A percentile compares a stretch with the other conserved stretches of the same genome.
phyloP scores from a whole-genome alignment of 345 rosid species.

The Populus nigra region DNA sequence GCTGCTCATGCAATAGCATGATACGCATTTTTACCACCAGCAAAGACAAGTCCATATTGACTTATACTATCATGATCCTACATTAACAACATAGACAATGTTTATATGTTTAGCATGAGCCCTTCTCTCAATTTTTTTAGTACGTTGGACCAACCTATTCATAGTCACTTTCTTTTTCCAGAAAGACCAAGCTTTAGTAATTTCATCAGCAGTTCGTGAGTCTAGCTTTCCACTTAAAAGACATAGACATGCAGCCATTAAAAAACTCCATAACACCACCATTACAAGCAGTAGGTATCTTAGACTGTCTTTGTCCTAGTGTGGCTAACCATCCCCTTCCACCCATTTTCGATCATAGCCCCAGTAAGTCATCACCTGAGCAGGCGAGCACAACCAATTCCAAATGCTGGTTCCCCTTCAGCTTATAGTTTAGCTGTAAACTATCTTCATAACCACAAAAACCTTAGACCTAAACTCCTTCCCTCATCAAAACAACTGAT shows the following conservation, averaged over 20 bases:
- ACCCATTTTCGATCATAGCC: background rate
- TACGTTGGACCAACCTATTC: background rate
- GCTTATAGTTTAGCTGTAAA: background rate
- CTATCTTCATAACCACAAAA: background rate
- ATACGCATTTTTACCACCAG: no score
- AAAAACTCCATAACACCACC: background rate
- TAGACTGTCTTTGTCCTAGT: background rate
- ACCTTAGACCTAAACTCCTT: background rate
- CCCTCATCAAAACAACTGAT: background rate
- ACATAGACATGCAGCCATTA: background rate
- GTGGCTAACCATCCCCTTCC: background rate
- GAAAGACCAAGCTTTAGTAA: background rate
- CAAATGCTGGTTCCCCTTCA: background rate
- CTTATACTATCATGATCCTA: background rate
- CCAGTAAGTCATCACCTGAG: background rate
- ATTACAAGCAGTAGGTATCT: no score
- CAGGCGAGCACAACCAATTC: background rate
- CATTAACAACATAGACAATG: background rate
- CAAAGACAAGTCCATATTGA: no score
- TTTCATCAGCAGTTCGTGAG: background rate
- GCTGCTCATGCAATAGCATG: no score
- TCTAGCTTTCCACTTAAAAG: no score
- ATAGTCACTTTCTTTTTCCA: background rate
- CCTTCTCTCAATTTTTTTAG: background rate
- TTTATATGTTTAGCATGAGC: background rate